Evolutionary conservation across 1,284 basidiomycete species (phyloP).

Genomic region (Cutaneotrichosporon cavernicola): DNA sequence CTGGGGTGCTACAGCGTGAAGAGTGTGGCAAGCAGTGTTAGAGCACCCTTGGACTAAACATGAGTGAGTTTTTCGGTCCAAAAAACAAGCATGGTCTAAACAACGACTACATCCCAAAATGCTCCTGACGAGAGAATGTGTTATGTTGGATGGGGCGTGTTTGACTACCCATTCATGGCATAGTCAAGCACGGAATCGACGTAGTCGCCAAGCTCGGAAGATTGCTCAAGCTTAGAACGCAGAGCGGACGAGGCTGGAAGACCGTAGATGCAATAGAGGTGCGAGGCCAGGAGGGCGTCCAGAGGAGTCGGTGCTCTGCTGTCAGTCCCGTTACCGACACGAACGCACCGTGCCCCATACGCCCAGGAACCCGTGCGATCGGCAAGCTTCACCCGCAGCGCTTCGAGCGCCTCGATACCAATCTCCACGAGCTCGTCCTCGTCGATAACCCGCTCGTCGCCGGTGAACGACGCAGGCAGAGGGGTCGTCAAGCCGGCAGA

Average conservation of each 20-base stretch:
- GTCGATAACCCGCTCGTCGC: constrained; percentile 36
- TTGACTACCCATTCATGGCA: neutral
- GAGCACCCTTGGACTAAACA: too few species aligned
- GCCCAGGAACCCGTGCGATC: constrained; percentile 33
- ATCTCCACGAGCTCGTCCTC: constrained; percentile 23
- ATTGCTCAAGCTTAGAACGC: constrained; percentile 26
- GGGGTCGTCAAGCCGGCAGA: constrained; percentile 44
- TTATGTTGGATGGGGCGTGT: too few species aligned
- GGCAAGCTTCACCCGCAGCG: constrained; percentile 25
- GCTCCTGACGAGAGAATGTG: too few species aligned
- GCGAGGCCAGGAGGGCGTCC: constrained; percentile 49
- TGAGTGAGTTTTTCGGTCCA: too few species aligned
- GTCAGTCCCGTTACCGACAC: constrained; percentile 6
- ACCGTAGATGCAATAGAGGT: constrained; percentile 41
- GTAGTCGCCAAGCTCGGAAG: constrained; percentile 31
- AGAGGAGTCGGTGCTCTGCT: constrained; percentile 43
- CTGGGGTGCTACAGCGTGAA: too few species aligned
- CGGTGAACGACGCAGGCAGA: constrained; percentile 44
- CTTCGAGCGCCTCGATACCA: constrained; percentile 37
- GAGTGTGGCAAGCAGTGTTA: too few species aligned
- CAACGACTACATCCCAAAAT: neutral
- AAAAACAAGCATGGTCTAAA: neutral
- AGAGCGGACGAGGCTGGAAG: constrained; percentile 30
- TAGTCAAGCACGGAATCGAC: constrained; percentile 28
- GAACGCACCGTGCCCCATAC: constrained; percentile 38